These are phyloP conservation scores for Raffaelea arxii DNA, from an alignment of 2,329 filamentous ascomycete species.

Conservation along the genomic window DNA sequence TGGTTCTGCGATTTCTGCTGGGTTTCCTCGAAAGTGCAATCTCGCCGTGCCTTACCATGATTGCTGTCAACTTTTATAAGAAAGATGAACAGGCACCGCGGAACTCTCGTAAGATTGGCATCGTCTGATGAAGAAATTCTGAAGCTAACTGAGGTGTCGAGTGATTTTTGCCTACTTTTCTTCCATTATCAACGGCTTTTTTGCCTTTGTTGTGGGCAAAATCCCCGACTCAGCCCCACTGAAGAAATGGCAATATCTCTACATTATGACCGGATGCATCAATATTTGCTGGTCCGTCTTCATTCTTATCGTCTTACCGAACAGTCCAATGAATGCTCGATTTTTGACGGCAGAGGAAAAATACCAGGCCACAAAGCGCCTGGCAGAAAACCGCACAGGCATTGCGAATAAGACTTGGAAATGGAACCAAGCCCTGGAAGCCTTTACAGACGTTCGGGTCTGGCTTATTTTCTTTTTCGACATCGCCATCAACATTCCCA, in stretches of 20 bases:
- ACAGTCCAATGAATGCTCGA: conserved; percentile 44
- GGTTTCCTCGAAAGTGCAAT: not conserved
- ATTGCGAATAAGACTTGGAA: conserved; percentile 48
- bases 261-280: conserved; percentile 51
- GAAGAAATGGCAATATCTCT: conserved; percentile 54
- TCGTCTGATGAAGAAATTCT: too few species aligned
- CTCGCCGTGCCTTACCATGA: not conserved
- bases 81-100: not conserved
- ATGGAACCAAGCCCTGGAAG: conserved; percentile 43
- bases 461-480: conserved; percentile 48
- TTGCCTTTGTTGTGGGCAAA: conserved; percentile 49
- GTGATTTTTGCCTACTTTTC: not conserved
- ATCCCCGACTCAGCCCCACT: conserved; percentile 45
- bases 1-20: not conserved
- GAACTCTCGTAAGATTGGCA: not conserved
- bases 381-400: conserved; percentile 48
- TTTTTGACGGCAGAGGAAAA: conserved; percentile 40
- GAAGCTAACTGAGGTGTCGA: too few species aligned
- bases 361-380: conserved; percentile 42
- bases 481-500: conserved; percentile 41
- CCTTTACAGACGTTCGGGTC: conserved; percentile 46
- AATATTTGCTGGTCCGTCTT: conserved; percentile 50
- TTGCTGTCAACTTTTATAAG: not conserved
- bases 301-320: conserved; percentile 46
- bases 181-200: conserved; percentile 3